A percentile compares a stretch with the other conserved stretches of the same genome.
Conservation (phyloP, 23 red algal species). For the Chondrus crispus region DNA sequence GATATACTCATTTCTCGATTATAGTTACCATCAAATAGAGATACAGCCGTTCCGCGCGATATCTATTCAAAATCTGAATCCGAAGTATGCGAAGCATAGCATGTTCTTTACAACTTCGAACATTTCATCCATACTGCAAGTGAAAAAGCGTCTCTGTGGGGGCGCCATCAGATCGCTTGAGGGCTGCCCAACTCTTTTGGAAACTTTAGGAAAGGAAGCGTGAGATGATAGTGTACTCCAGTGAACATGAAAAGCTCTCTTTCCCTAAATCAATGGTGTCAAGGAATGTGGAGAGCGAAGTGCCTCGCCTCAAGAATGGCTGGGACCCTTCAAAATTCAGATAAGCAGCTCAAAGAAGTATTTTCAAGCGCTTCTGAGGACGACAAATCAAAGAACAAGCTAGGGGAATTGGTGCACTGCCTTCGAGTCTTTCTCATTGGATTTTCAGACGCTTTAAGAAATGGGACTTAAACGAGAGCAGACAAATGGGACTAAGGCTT, state of each 20-base stretch:
- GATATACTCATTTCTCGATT: too few relatives aligned
- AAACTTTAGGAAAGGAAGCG: not conserved
- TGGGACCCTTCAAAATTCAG: not conserved
- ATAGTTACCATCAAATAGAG: too few relatives aligned
- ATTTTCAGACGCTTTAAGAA: not conserved
- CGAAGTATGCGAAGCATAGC: not conserved
- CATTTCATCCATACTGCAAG: slow-evolving; percentile 25
- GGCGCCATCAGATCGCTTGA: slow-evolving; percentile 20
- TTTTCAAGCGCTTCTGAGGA: not conserved
- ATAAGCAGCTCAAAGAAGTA: not conserved
- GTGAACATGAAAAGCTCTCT: not conserved
- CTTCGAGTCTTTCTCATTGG: slow-evolving; percentile 28
- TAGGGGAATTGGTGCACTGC: not conserved
- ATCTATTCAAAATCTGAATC: not conserved
- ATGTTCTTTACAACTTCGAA: slow-evolving; percentile 21
- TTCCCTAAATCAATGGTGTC: slow-evolving; percentile 21
- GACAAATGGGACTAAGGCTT: not conserved
- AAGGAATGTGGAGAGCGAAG: slow-evolving; percentile 35
- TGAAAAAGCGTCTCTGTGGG: slow-evolving; percentile 4
- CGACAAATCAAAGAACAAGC: not conserved
- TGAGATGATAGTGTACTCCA: slow-evolving; percentile 10
- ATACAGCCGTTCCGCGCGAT: not conserved
- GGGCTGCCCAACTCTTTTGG: not conserved
- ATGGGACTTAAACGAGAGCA: not conserved
- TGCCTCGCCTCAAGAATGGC: slow-evolving; percentile 33